phyloP scores from a whole-genome alignment of 805 yeast species.

The Blastobotrys americana region DNA sequence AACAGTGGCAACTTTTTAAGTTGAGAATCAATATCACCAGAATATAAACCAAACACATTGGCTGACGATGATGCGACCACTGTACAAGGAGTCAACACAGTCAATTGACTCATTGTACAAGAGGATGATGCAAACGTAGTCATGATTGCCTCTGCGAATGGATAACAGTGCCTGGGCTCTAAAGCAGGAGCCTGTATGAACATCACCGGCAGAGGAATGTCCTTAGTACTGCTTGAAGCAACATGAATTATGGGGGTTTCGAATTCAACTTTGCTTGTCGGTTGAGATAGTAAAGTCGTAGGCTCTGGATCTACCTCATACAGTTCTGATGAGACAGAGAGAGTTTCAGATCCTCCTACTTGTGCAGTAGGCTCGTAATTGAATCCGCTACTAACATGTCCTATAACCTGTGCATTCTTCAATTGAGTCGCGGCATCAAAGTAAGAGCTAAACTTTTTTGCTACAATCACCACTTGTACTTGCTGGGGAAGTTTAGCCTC shows the following conservation, averaged over 20 bases:
- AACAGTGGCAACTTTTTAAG: conserved; percentile 15
- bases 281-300: not conserved
- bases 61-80: conserved; percentile 10
- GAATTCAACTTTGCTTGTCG: conserved; percentile 4
- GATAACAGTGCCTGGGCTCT: conserved; percentile 15
- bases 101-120: conserved; percentile 10
- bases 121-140: not conserved
- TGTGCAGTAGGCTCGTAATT: not conserved
- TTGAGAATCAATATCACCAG: conserved; percentile 3
- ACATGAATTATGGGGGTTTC: not conserved
- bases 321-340: conserved; percentile 4
- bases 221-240: not conserved
- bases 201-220: too few species aligned
- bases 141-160: conserved; percentile 12
- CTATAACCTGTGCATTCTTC: not conserved
- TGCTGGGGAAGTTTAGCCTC: not conserved
- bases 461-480: conserved; percentile 13
- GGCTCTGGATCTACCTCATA: conserved; percentile 12
- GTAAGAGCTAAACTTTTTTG: conserved; percentile 16
- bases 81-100: conserved; percentile 13
- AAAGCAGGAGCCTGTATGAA: conserved; percentile 12
- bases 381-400: conserved; percentile 1
- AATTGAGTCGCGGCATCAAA: not conserved
- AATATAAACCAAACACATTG: conserved; percentile 12
- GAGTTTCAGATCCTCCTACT: not conserved